phyloP scores from a whole-genome alignment of 164 flowering plant species.

The Aristolochia contorta region DNA sequence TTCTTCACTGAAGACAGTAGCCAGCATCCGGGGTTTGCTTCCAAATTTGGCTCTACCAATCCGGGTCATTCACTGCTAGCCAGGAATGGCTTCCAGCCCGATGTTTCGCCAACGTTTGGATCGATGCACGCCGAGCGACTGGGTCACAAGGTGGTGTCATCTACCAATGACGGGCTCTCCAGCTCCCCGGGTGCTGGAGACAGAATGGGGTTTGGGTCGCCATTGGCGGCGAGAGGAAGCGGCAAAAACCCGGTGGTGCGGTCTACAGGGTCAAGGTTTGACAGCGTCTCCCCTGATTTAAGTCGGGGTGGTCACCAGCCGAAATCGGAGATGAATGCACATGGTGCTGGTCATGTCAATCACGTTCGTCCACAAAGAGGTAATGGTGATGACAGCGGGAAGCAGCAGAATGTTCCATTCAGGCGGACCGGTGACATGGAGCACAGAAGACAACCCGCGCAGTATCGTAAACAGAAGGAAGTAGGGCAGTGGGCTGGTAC shows the following conservation, averaged over 20 bases:
- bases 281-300: neutral
- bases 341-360: too few species aligned
- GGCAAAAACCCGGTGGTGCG: too few species aligned
- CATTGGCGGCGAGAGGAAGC: too few species aligned
- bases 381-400: constrained; percentile 2
- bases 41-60: neutral
- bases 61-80: constrained; percentile 20
- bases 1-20: constrained; percentile 15
- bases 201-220: too few species aligned
- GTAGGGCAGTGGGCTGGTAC: neutral
- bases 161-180: neutral
- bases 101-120: constrained; percentile 35
- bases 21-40: neutral
- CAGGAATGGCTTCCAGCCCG: neutral
- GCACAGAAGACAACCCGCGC: constrained; percentile 25
- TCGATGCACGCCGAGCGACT: constrained; percentile 26
- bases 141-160: constrained; percentile 4
- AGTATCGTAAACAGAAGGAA: constrained; percentile 16
- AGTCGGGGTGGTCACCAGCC: neutral
- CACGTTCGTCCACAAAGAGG: too few species aligned
- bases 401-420: constrained; percentile 15
- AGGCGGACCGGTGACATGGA: constrained; percentile 5
- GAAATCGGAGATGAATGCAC: neutral
- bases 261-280: too few species aligned
- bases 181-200: neutral